Percentiles rank a stretch among this genome's conserved stretches.
phyloP scores from a whole-genome alignment of 2,329 filamentous ascomycete species.

The Fusarium sulawesiense region DNA sequence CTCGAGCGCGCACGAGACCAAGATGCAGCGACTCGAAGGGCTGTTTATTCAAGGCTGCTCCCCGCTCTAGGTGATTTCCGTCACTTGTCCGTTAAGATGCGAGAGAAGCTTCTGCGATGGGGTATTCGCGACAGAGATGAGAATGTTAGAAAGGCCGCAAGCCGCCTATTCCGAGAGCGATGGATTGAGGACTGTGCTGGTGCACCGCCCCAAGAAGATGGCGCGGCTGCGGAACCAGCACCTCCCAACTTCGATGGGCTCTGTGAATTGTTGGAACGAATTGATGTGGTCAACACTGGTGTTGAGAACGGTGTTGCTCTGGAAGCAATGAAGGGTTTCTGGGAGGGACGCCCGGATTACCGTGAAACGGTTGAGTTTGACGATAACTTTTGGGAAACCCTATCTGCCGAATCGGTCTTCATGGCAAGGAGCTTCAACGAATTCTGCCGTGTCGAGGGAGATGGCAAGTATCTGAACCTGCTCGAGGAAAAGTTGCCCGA shows the following conservation, averaged over 20 bases:
- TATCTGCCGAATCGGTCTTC: slow-evolving; percentile 88
- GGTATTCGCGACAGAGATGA: slow-evolving; percentile 94
- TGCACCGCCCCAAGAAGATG: slow-evolving; percentile 68
- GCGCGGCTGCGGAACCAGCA: slow-evolving; percentile 65
- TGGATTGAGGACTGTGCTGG: slow-evolving; percentile 97
- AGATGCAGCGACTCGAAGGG: slow-evolving; percentile 83
- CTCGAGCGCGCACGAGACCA: slow-evolving; percentile 91
- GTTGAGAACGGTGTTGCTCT: slow-evolving; percentile 90
- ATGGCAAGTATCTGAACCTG: slow-evolving; percentile 78
- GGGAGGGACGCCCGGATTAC: slow-evolving; percentile 90
- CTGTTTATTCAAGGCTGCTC: slow-evolving; percentile 87
- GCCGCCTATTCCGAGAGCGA: slow-evolving; percentile 89
- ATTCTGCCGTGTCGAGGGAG: slow-evolving; percentile 81
- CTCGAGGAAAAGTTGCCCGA: slow-evolving; percentile 95
- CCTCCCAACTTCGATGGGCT: slow-evolving; percentile 83
- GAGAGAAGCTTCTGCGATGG: slow-evolving; percentile 96
- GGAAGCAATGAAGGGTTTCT: slow-evolving; percentile 95
- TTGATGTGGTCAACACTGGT: slow-evolving; percentile 91
- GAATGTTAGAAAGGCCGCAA: slow-evolving; percentile 90
- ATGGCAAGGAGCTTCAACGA: slow-evolving; percentile 94
- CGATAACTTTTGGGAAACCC: slow-evolving; percentile 81
- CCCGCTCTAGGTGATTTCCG: slow-evolving; percentile 94
- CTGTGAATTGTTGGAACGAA: slow-evolving; percentile 89
- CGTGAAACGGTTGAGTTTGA: slow-evolving; percentile 77
- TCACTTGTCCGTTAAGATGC: slow-evolving; percentile 90